phyloP scores from a whole-genome alignment of 1,284 basidiomycete genomes.

The Sparassis latifolia region DNA sequence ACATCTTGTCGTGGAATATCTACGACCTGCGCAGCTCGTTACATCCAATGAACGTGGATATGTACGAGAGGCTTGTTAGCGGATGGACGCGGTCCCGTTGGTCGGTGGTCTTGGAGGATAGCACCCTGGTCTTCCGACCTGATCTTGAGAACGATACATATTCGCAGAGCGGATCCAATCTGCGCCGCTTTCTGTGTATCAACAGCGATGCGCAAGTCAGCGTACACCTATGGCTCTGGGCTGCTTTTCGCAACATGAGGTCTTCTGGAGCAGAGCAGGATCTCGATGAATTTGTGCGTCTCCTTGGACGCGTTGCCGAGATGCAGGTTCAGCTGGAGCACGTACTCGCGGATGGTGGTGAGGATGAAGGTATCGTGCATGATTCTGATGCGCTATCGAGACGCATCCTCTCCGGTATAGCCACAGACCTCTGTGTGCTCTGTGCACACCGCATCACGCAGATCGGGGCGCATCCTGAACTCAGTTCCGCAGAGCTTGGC shows the following conservation, averaged over 20 bases:
- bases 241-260: slow-evolving; percentile 14
- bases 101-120: slow-evolving; percentile 3
- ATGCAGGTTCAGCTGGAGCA: neutral
- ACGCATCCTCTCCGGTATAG: neutral
- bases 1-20: slow-evolving; percentile 42
- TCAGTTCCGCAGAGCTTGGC: slow-evolving; percentile 26
- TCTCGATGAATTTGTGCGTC: neutral
- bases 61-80: neutral
- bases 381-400: neutral
- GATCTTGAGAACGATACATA: neutral
- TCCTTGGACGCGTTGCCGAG: neutral
- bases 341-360: neutral
- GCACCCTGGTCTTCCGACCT: slow-evolving; percentile 10
- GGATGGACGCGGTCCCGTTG: slow-evolving; percentile 1
- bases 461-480: slow-evolving; percentile 9
- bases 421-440: slow-evolving; percentile 2
- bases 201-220: slow-evolving; percentile 28
- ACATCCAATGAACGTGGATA: neutral
- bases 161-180: neutral
- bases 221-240: slow-evolving; percentile 25
- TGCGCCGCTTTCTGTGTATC: slow-evolving; percentile 9
- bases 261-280: neutral
- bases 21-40: slow-evolving; percentile 25
- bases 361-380: neutral
- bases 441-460: slow-evolving; percentile 6